Conservation (phyloP, 169 alveolate genomes). For the Eimeria zaria region DNA sequence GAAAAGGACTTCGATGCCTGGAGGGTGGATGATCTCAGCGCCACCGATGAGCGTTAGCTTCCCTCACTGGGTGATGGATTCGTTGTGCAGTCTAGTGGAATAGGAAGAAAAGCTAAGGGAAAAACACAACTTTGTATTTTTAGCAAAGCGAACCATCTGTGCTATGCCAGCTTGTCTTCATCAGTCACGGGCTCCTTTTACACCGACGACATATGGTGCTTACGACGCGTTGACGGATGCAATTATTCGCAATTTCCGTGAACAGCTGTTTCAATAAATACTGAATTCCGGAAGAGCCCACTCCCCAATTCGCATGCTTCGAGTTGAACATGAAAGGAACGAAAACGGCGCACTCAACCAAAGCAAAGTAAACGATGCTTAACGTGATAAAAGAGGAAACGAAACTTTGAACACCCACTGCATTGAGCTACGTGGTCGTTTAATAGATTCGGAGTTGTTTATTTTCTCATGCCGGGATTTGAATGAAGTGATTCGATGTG, state of each 20-base stretch:
- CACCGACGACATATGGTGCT: too few relatives aligned
- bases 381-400: not conserved
- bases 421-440: not conserved
- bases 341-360: too few relatives aligned
- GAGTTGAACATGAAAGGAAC: too few relatives aligned
- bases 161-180: not conserved
- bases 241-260: too few relatives aligned
- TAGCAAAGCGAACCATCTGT: not conserved
- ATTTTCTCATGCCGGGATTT: not conserved
- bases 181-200: too few relatives aligned
- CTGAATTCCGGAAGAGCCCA: too few relatives aligned
- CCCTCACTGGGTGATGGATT: not conserved
- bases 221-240: too few relatives aligned
- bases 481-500: not conserved
- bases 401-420: not conserved
- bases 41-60: not conserved
- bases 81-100: not conserved
- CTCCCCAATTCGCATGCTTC: too few relatives aligned
- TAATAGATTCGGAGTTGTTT: not conserved
- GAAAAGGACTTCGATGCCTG: not conserved
- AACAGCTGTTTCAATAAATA: too few relatives aligned
- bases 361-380: not conserved
- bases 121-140: too few relatives aligned
- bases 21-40: not conserved
- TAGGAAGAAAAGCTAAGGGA: not conserved